Conservation (phyloP, 768 basidiomycete genomes). For the Suillus clintonianus region DNA sequence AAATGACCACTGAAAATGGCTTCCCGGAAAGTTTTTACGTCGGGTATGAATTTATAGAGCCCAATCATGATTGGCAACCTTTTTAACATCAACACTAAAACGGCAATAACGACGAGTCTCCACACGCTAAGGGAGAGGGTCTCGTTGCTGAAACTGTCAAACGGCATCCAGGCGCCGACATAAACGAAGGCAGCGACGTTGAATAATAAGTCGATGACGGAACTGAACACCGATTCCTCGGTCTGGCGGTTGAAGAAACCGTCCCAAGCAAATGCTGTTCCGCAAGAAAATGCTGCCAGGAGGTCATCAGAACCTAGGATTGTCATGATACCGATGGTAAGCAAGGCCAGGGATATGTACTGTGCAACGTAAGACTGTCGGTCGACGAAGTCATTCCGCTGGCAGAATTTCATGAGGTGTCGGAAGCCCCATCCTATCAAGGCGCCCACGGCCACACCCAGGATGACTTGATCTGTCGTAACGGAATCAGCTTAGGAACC, state of each 20-base stretch:
- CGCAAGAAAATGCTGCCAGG: conserved; percentile 92
- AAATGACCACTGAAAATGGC: conserved; percentile 96
- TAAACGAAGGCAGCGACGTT: conserved; percentile 95
- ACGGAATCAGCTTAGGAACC: conserved; percentile 8
- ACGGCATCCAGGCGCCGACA: conserved; percentile 98
- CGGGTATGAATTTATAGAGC: conserved; percentile 91
- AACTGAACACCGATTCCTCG: conserved; percentile 92
- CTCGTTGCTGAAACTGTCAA: conserved; percentile 70
- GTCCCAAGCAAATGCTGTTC: conserved; percentile 96
- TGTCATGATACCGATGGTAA: conserved; percentile 82
- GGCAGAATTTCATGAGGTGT: conserved; percentile 91
- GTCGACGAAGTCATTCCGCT: conserved; percentile 85
- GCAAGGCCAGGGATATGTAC: conserved; percentile 79
- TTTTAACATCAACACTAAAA: conserved; percentile 80
- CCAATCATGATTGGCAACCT: conserved; percentile 83
- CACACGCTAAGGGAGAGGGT: conserved; percentile 74
- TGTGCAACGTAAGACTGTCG: conserved; percentile 94
- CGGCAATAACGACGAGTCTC: conserved; percentile 81
- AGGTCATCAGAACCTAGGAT: conserved; percentile 93
- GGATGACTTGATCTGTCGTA: conserved; percentile 67
- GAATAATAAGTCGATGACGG: conserved; percentile 94
- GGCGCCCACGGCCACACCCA: conserved; percentile 76
- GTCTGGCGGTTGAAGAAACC: conserved; percentile 93
- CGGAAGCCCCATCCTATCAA: conserved; percentile 78
- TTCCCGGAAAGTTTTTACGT: conserved; percentile 92